Percentiles rank a stretch among this genome's conserved stretches.
Evolutionary conservation across 1,284 basidiomycete genomes (phyloP).

Genomic region (Rhizoctonia solani): DNA sequence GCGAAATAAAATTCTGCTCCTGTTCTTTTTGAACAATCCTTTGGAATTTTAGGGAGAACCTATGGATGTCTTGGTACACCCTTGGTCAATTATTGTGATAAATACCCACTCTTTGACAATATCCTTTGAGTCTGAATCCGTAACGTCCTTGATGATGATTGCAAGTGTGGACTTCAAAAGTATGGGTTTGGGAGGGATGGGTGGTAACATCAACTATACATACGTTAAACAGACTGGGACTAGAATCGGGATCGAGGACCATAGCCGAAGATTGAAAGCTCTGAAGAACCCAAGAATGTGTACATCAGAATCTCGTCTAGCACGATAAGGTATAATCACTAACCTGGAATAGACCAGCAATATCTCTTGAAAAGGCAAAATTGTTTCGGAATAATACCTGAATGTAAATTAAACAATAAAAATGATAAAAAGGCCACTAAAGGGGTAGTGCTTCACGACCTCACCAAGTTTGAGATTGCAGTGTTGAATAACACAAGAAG

Average conservation of each 20-base stretch:
- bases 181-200: not conserved
- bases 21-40: slow-evolving; percentile 62
- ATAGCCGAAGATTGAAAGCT: slow-evolving; percentile 66
- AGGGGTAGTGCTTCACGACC: not conserved
- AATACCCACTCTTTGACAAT: slow-evolving; percentile 52
- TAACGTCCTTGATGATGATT: slow-evolving; percentile 70
- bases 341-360: slow-evolving; percentile 56
- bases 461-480: slow-evolving; percentile 60
- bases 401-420: not conserved
- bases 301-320: not conserved
- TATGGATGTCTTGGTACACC: slow-evolving; percentile 40
- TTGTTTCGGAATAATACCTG: slow-evolving; percentile 66
- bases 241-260: slow-evolving; percentile 60
- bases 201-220: not conserved
- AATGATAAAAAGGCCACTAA: not conserved
- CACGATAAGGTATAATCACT: slow-evolving; percentile 5
- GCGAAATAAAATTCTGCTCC: slow-evolving; percentile 63
- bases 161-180: slow-evolving; percentile 52
- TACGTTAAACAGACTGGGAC: slow-evolving; percentile 58
- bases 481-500: slow-evolving; percentile 66
- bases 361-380: slow-evolving; percentile 55
- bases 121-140: slow-evolving; percentile 59
- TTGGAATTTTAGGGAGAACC: slow-evolving; percentile 59
- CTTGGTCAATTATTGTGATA: not conserved
- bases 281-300: slow-evolving; percentile 43